Percentiles rank a stretch among this genome's conserved stretches.
Conservation (phyloP, 495 filamentous ascomycete genomes). For the Penicillium salamii region DNA sequence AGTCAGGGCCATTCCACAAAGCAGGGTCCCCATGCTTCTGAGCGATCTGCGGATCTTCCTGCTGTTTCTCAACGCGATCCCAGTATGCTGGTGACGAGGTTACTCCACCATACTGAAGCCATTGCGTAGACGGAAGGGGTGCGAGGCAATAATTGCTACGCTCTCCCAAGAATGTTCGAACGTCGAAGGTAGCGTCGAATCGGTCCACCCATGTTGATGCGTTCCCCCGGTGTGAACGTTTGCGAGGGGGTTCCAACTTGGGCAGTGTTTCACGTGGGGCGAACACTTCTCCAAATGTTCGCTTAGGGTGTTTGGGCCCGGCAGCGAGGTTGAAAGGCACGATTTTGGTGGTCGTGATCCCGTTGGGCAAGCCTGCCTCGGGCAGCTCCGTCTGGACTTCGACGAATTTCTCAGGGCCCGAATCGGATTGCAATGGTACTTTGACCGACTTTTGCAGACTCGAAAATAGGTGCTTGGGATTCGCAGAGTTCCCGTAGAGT, state of each 20-base stretch:
- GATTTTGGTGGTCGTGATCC: slow-evolving; percentile 68
- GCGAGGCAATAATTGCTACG: slow-evolving; percentile 41
- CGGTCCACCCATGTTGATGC: slow-evolving; percentile 39
- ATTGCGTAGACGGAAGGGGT: slow-evolving; percentile 37
- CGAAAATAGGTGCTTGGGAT: slow-evolving; percentile 76
- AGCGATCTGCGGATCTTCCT: slow-evolving; percentile 9
- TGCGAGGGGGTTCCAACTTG: slow-evolving; percentile 63
- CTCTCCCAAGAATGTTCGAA: slow-evolving; percentile 34
- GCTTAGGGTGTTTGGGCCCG: slow-evolving; percentile 40
- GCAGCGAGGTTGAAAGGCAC: slow-evolving; percentile 51
- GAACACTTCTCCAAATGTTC: slow-evolving; percentile 80
- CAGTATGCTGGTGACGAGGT: slow-evolving; percentile 42
- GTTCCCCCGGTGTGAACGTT: slow-evolving; percentile 25
- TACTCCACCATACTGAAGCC: slow-evolving; percentile 45
- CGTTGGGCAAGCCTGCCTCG: slow-evolving; percentile 67
- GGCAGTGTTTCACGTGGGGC: slow-evolving; percentile 64
- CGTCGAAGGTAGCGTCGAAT: slow-evolving; percentile 40
- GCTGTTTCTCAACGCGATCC: slow-evolving; percentile 39
- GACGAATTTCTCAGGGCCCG: slow-evolving; percentile 41
- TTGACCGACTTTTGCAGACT: slow-evolving; percentile 62
- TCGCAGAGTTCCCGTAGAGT: slow-evolving; percentile 63
- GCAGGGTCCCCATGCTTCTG: slow-evolving; percentile 29
- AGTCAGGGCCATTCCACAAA: slow-evolving; percentile 34
- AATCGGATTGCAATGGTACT: slow-evolving; percentile 35
- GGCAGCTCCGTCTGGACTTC: slow-evolving; percentile 49